Evolutionary conservation across 805 yeast genomes (phyloP).

Genomic region (Torulaspora delbrueckii): DNA sequence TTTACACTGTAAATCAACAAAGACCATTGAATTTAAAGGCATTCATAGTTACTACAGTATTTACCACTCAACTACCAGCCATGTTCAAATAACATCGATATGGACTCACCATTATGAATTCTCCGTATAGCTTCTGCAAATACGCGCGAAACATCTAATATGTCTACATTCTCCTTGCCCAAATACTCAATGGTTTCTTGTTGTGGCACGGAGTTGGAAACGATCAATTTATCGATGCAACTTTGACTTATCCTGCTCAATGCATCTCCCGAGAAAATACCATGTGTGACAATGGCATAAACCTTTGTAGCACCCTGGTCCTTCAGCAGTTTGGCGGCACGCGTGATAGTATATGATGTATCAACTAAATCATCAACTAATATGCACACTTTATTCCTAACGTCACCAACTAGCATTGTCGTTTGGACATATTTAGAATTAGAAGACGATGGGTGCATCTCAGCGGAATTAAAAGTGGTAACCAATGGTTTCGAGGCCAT

Average conservation of each 20-base stretch:
- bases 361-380: conserved; percentile 91
- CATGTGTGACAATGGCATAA: conserved; percentile 87
- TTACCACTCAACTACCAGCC: conserved; percentile 37
- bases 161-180: conserved; percentile 59
- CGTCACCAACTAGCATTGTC: conserved; percentile 96
- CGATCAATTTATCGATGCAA: conserved; percentile 75
- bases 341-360: conserved; percentile 83
- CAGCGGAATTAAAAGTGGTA: conserved; percentile 15
- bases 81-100: conserved; percentile 87
- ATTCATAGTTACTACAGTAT: background rate
- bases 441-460: conserved; percentile 25
- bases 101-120: conserved; percentile 95
- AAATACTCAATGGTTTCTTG: conserved; percentile 46
- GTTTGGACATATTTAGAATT: conserved; percentile 51
- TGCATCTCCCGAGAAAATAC: conserved; percentile 90
- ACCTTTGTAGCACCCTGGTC: conserved; percentile 89
- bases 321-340: conserved; percentile 88
- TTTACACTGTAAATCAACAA: background rate
- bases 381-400: conserved; percentile 78
- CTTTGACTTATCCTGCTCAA: conserved; percentile 60
- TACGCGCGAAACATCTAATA: conserved; percentile 80
- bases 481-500: conserved; percentile 22
- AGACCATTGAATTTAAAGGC: background rate
- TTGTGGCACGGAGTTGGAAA: conserved; percentile 92
- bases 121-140: conserved; percentile 94